phyloP scores from a whole-genome alignment of 495 filamentous ascomycete species.

The Cairneyella variabilis region DNA sequence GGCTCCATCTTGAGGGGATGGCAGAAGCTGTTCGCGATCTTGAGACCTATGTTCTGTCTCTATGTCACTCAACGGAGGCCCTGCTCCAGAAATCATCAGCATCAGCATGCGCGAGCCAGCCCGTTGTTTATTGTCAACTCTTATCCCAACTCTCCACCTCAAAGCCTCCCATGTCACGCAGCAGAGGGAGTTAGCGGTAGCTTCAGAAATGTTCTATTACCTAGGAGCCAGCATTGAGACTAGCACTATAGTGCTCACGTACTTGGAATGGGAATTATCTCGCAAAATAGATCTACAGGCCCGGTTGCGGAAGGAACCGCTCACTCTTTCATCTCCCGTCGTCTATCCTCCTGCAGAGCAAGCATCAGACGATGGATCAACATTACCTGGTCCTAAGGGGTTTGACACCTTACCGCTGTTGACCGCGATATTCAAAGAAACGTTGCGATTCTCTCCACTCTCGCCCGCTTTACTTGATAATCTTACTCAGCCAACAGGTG shows the following conservation, averaged over 20 bases:
- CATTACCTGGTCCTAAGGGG: too few species aligned
- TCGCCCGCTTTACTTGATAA: slow-evolving; percentile 75
- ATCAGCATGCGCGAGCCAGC: not conserved
- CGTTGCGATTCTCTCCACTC: slow-evolving; percentile 65
- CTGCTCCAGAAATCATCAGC: not conserved
- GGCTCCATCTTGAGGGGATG: not conserved
- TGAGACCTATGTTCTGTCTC: not conserved
- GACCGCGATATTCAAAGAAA: slow-evolving; percentile 68
- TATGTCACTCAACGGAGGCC: not conserved
- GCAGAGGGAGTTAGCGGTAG: slow-evolving; percentile 27
- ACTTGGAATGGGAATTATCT: slow-evolving; percentile 63
- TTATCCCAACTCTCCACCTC: not conserved
- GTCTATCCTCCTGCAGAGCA: slow-evolving; percentile 53
- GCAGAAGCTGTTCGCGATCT: not conserved
- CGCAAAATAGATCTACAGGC: slow-evolving; percentile 46
- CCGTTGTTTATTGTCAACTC: not conserved
- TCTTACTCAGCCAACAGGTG: slow-evolving; percentile 50
- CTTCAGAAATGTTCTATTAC: slow-evolving; percentile 71
- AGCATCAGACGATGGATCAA: too few species aligned
- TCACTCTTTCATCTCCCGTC: slow-evolving; percentile 32
- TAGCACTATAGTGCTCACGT: slow-evolving; percentile 66
- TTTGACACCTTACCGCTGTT: slow-evolving; percentile 67
- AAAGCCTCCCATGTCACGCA: not conserved
- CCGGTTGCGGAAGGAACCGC: slow-evolving; percentile 55
- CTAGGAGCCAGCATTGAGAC: slow-evolving; percentile 74